Evolutionary conservation across 2,329 filamentous ascomycete species (phyloP), one percentile per base, ranked within the genome.

Genomic region (Fusarium sp.): DNA sequence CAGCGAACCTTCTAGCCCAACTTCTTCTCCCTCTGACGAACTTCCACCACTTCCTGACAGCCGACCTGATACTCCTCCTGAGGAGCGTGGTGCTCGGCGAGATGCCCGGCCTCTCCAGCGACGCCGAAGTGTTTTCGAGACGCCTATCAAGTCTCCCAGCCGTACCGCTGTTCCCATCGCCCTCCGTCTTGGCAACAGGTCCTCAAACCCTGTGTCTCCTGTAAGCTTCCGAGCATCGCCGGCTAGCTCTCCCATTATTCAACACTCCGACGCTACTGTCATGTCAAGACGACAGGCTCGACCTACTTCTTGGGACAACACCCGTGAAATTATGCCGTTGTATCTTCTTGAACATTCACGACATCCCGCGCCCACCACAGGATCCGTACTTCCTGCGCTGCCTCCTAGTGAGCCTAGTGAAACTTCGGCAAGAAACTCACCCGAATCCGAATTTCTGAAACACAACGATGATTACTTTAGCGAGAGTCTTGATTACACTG

Each of bases 281-380:
- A 66, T 62, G 50, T 63, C 78, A 16, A 84, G 81, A 71, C 78
- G 80, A 51, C 76, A 80, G 43, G 74, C 83, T 23, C 83, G 88
- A 7, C 87, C 87, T 14, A 88, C 82, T 14, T 90, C 87, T 1
- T 90, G 88, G 88, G 88, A 89, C 46, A 87, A 81, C 68, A 86
- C 85, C 20, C 87, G 87, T 57, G 93, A 96, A 76, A 90, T 94
- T 74, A 90, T 92, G 71, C 94, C 94, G 0, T 82, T 98, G 11
- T 95, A 92, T 79, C 89, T 97, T 23, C 88, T 97, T 9, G 92
- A 97, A 78, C 89, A 82, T 68, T 82, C 82, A 5, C 81, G 83
- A 11, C 80, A 82, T 43, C 78, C 78, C 45, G 74, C 79, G 8
- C 72, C 74, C 5, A 76, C 79, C 28, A 72, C 76, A 23, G 69